These are phyloP conservation scores for Hericium rajendrae DNA, from an alignment of 768 basidiomycete species.

Conservation along the genomic window DNA sequence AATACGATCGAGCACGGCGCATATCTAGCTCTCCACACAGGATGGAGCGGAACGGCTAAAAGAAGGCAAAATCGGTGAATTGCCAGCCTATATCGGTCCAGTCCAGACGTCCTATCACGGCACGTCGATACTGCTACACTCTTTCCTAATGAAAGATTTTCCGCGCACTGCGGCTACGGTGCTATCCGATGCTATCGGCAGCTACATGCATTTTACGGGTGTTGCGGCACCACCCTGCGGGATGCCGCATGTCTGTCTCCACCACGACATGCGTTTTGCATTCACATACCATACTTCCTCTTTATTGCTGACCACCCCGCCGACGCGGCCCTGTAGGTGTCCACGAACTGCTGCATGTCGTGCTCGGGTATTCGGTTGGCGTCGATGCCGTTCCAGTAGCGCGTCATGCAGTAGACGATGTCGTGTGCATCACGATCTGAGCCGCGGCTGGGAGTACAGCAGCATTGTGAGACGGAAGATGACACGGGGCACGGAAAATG, in stretches of 20 bases:
- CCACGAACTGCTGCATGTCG: constrained; percentile 74
- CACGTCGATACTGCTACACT: not conserved
- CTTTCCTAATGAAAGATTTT: not conserved
- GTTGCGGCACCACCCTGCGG: not conserved
- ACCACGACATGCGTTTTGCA: not conserved
- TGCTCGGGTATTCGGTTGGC: constrained; percentile 80
- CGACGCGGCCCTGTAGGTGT: constrained; percentile 45
- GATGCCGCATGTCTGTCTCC: not conserved
- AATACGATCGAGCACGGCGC: too few species aligned
- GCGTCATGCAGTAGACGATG: constrained; percentile 58
- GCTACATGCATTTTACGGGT: not conserved
- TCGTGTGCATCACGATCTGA: constrained; percentile 70
- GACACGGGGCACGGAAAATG: constrained; percentile 9
- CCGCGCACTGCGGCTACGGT: not conserved
- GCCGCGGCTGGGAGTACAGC: constrained; percentile 40
- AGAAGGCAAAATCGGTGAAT: not conserved
- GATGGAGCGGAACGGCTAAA: not conserved
- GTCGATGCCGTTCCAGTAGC: constrained; percentile 76
- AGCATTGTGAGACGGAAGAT: not conserved
- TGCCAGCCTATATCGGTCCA: not conserved
- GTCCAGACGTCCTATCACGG: not conserved
- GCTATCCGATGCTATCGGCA: constrained; percentile 1
- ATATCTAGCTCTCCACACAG: too few species aligned
- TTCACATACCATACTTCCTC: constrained; percentile 59
- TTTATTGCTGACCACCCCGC: constrained; percentile 69